A percentile compares a stretch with the other conserved stretches of the same genome.
Conservation (phyloP, 2,329 filamentous ascomycete genomes). For the Zelopaecilomyces penicillatus region DNA sequence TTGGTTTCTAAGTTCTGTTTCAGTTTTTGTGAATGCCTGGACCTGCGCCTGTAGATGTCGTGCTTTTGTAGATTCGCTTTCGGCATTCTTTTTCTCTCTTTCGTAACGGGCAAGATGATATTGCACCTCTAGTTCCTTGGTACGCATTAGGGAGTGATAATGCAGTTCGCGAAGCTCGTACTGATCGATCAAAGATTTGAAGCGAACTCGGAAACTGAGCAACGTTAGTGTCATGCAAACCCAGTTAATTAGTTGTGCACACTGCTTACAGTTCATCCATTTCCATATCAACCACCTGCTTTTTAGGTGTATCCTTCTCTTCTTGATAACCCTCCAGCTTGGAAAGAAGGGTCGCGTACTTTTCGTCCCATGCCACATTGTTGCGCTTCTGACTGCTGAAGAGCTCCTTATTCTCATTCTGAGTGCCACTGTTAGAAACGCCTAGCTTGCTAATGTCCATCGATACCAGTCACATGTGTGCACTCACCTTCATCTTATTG, state of each 20-base stretch:
- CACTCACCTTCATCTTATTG: constrained; percentile 83
- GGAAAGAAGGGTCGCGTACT: constrained; percentile 69
- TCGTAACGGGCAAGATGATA: constrained; percentile 84
- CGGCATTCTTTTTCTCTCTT: constrained; percentile 79
- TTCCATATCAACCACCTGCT: constrained; percentile 74
- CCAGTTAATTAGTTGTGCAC: background rate
- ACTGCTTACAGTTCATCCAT: constrained; percentile 69
- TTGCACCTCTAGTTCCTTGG: constrained; percentile 92
- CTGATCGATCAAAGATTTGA: constrained; percentile 93
- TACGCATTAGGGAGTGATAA: constrained; percentile 83
- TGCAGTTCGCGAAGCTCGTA: constrained; percentile 93
- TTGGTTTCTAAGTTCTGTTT: constrained; percentile 86
- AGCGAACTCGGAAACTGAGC: constrained; percentile 68
- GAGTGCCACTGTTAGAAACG: constrained; percentile 16
- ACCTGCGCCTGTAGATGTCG: constrained; percentile 85
- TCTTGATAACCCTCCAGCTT: constrained; percentile 85
- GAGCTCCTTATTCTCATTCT: constrained; percentile 89
- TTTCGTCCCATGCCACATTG: constrained; percentile 74
- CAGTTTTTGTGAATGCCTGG: constrained; percentile 90
- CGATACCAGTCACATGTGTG: background rate
- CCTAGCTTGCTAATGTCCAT: background rate
- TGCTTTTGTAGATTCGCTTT: constrained; percentile 69
- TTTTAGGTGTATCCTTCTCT: constrained; percentile 74
- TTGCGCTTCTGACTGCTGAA: constrained; percentile 80
- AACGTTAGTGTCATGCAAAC: background rate